Percentiles rank a stretch among this genome's conserved stretches.
phyloP scores from a whole-genome alignment of 305 asterid species.

The Caryopteris hybrid region DNA sequence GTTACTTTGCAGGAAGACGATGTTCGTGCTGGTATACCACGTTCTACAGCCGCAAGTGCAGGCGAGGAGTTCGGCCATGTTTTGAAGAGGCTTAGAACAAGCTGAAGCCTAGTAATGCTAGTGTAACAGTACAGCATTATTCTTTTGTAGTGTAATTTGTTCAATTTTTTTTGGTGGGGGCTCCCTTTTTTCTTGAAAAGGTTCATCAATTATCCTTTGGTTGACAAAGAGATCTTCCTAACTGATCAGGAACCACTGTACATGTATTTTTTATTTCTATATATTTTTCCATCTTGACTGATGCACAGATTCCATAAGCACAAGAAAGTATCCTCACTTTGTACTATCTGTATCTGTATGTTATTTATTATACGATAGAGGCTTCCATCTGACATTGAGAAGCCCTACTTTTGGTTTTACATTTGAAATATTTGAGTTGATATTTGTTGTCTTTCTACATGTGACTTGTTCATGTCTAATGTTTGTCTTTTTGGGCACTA shows the following conservation, averaged over 20 bases:
- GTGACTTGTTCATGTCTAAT: no score
- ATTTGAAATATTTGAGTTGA: not conserved
- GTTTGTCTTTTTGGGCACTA: no score
- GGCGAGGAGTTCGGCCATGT: slow-evolving; percentile 53
- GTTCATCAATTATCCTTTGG: slow-evolving; percentile 17
- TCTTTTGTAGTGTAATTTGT: slow-evolving; percentile 43
- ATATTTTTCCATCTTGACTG: slow-evolving; percentile 18
- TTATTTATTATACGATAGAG: slow-evolving; percentile 12
- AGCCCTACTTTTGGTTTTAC: slow-evolving; percentile 19
- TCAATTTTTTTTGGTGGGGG: slow-evolving; percentile 25
- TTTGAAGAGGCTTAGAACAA: slow-evolving; percentile 49
- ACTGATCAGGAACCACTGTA: slow-evolving; percentile 39
- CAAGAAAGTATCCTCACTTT: not conserved
- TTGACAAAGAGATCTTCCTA: slow-evolving; percentile 19
- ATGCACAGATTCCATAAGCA: slow-evolving; percentile 32
- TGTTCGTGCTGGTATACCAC: slow-evolving; percentile 28
- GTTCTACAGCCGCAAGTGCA: slow-evolving; percentile 35
- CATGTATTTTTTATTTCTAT: slow-evolving; percentile 30
- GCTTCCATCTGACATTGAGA: slow-evolving; percentile 16
- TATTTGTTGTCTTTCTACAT: no score
- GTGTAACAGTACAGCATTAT: slow-evolving; percentile 30
- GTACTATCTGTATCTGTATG: not conserved
- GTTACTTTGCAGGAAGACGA: slow-evolving; percentile 40
- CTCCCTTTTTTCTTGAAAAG: slow-evolving; percentile 18
- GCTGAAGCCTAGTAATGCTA: slow-evolving; percentile 32